Evolutionary conservation across 805 yeast species (phyloP).

Genomic region (Metschnikowia kunwiensis): DNA sequence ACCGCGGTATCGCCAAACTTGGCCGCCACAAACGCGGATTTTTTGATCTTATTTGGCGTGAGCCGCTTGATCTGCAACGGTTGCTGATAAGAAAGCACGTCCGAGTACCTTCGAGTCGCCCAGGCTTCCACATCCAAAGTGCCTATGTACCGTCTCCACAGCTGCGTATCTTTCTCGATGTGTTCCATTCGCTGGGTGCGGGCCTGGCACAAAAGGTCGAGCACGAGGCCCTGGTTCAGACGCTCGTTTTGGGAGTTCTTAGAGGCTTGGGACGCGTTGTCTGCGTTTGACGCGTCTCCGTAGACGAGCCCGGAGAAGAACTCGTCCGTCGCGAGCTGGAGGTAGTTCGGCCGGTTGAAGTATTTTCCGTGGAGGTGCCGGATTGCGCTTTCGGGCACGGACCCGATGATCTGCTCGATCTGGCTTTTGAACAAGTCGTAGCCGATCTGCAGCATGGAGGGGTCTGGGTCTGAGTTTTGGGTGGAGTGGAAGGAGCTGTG

Average conservation of each 20-base stretch:
- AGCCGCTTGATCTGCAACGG: conserved; percentile 37
- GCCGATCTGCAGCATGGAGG: conserved; percentile 16
- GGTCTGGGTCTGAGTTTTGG: too few species aligned
- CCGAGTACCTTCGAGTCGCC: conserved; percentile 66
- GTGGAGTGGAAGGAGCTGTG: too few species aligned
- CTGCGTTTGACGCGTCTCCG: conserved; percentile 2
- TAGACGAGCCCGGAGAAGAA: conserved; percentile 14
- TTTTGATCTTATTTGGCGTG: conserved; percentile 25
- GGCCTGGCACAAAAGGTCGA: not conserved
- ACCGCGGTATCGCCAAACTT: conserved; percentile 30
- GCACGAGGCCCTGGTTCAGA: too few species aligned
- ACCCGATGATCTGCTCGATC: conserved; percentile 15
- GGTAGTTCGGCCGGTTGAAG: conserved; percentile 19
- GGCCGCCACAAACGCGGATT: conserved; percentile 15
- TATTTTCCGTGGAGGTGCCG: conserved; percentile 13
- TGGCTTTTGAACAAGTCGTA: conserved; percentile 17
- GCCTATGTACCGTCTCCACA: conserved; percentile 54
- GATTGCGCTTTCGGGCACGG: conserved; percentile 7
- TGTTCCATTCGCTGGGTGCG: conserved; percentile 2
- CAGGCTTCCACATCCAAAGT: conserved; percentile 59
- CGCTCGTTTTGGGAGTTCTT: conserved; percentile 2
- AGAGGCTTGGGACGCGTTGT: not conserved
- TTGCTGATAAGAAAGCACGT: conserved; percentile 45
- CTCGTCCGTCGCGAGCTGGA: conserved; percentile 19
- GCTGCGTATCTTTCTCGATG: conserved; percentile 4